These are phyloP conservation scores for Linum tenue DNA, from an alignment of 345 rosid genomes.

Conservation along the genomic window DNA sequence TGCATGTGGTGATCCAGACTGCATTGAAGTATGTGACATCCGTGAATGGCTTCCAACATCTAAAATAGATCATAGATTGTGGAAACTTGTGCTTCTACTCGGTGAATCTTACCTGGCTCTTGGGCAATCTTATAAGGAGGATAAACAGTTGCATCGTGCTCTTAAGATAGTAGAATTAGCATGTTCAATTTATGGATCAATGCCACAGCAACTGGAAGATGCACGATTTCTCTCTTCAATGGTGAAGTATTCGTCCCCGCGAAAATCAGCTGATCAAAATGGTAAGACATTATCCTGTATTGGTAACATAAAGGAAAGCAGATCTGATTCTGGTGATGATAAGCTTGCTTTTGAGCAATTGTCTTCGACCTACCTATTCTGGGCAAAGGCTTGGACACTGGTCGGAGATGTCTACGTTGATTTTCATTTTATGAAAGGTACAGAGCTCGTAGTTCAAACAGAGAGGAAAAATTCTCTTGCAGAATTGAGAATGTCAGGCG, in stretches of 20 bases:
- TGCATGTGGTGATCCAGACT: conserved; percentile 90
- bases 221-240: conserved; percentile 65
- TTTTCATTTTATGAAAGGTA: conserved; percentile 53
- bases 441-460: conserved; percentile 34
- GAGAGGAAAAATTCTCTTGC: conserved; percentile 31
- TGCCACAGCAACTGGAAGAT: conserved; percentile 74
- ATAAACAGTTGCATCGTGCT: conserved; percentile 71
- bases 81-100: conserved; percentile 95
- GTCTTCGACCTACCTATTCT: conserved; percentile 60
- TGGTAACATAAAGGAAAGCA: conserved; percentile 27
- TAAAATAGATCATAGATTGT: conserved; percentile 65
- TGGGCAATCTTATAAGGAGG: conserved; percentile 79
- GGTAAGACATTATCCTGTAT: conserved; percentile 23
- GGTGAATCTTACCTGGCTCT: conserved; percentile 90
- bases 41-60: conserved; percentile 91
- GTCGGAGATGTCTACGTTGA: conserved; percentile 84
- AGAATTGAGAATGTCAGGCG: conserved; percentile 67
- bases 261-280: conserved; percentile 18
- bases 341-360: conserved; percentile 35
- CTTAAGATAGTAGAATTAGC: conserved; percentile 76
- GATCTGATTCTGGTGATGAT: conserved; percentile 27
- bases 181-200: conserved; percentile 77
- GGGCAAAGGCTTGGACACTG: conserved; percentile 90
- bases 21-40: conserved; percentile 94
- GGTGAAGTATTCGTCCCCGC: conserved; percentile 26